Percentiles rank a stretch among this genome's conserved stretches.
These are phyloP conservation scores for Durusdinium trenchii DNA, from an alignment of 73 alveolate genomes.

Conservation along the genomic window DNA sequence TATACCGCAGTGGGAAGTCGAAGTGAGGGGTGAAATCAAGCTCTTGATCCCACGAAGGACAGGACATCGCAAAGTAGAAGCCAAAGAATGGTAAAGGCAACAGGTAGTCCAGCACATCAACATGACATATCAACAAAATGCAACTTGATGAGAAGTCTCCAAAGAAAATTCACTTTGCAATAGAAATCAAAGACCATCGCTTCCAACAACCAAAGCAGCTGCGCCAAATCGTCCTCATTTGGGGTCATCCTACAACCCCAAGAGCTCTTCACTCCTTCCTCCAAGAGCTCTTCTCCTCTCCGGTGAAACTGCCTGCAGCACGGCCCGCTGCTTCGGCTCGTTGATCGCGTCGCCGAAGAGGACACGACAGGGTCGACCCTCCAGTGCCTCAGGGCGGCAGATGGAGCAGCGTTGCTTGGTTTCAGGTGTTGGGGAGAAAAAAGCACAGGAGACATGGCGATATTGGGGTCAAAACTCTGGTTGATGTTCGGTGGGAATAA, in stretches of 20 bases:
- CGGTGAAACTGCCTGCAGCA: neutral
- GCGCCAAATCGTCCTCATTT: neutral
- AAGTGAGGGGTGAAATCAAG: too few relatives aligned
- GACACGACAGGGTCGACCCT: conserved; percentile 70
- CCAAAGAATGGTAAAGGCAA: too few relatives aligned
- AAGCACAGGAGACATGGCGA: neutral
- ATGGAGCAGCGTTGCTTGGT: neutral
- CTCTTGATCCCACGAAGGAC: too few relatives aligned
- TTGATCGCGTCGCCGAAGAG: neutral
- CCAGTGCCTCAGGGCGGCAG: conserved; percentile 30
- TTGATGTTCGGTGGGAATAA: neutral
- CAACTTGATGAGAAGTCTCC: too few relatives aligned
- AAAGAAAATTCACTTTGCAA: too few relatives aligned
- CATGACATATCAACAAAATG: too few relatives aligned
- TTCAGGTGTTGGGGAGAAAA: neutral
- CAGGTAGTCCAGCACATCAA: too few relatives aligned
- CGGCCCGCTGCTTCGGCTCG: neutral
- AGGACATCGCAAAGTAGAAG: too few relatives aligned
- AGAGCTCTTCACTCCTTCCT: neutral
- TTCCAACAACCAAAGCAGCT: too few relatives aligned
- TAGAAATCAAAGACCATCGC: too few relatives aligned
- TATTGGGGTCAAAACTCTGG: too few relatives aligned
- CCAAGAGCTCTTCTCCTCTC: neutral
- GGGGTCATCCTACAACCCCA: neutral
- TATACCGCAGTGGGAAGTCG: too few relatives aligned